phyloP scores from a whole-genome alignment of 2,329 filamentous ascomycete species.

The Cercospora sp. region DNA sequence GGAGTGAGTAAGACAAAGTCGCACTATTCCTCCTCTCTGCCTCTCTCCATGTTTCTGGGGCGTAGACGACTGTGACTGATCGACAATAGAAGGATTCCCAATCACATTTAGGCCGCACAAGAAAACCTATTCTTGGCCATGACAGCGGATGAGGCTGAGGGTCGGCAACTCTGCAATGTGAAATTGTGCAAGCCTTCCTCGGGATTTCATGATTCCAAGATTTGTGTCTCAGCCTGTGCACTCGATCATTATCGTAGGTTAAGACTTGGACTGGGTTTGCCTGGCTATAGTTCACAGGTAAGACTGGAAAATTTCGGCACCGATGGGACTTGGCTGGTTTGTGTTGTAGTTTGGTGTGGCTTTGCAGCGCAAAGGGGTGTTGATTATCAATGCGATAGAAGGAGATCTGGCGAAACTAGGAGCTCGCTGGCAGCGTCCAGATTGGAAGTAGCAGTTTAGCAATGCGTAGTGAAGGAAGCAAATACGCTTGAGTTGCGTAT shows the following conservation, averaged over 20 bases:
- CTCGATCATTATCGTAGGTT: background rate
- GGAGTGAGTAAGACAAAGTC: background rate
- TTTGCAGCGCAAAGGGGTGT: background rate
- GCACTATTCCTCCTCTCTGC: background rate
- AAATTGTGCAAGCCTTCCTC: background rate
- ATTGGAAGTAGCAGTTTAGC: too few relatives aligned
- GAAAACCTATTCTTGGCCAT: background rate
- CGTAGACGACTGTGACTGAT: background rate
- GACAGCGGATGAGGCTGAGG: slow-evolving; percentile 1
- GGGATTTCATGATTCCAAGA: background rate
- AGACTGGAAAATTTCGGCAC: background rate
- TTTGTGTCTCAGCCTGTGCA: background rate
- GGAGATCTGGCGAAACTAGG: too few relatives aligned
- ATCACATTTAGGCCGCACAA: background rate
- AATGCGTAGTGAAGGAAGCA: background rate
- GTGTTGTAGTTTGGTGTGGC: background rate
- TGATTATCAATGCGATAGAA: background rate
- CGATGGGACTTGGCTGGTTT: background rate
- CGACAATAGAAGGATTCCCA: background rate
- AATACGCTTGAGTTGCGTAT: background rate
- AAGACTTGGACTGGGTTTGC: background rate
- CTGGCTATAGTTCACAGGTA: background rate
- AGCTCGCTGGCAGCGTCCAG: background rate
- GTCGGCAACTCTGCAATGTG: background rate
- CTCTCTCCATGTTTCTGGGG: background rate